Conservation (phyloP, 352 stramenopile genomes). For the Blastocystis sp. region DNA sequence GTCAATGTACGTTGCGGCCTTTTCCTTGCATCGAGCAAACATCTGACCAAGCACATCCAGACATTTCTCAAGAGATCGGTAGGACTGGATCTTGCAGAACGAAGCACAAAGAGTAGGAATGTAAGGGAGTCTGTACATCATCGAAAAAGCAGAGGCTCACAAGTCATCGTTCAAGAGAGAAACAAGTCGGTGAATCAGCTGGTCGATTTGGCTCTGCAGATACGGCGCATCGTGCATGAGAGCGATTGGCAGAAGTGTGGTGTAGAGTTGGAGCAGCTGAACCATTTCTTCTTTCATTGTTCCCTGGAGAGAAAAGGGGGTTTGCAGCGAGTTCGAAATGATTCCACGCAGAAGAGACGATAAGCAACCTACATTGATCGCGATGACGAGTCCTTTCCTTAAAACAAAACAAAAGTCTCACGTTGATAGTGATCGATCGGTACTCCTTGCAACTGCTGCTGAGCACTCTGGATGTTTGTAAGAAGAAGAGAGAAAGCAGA, state of each 20-base stretch:
- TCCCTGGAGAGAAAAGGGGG: background rate
- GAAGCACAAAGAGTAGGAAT: background rate
- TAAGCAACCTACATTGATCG: background rate
- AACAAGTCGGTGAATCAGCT: background rate
- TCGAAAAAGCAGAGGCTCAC: background rate
- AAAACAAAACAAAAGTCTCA: background rate
- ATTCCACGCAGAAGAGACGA: background rate
- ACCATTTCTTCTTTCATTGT: background rate
- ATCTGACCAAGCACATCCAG: slow-evolving; percentile 6
- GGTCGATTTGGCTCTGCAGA: background rate
- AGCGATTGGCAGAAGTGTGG: background rate
- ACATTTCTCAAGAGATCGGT: background rate
- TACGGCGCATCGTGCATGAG: background rate
- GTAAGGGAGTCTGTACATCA: background rate
- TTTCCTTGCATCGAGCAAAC: background rate
- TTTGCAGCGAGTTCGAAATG: background rate
- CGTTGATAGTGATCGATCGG: background rate
- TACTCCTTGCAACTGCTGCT: background rate
- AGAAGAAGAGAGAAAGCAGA: background rate
- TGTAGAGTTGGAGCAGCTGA: background rate
- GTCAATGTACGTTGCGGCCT: background rate
- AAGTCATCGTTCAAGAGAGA: background rate
- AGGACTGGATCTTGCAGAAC: background rate
- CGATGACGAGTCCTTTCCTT: background rate
- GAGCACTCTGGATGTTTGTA: background rate